Evolutionary conservation across 2,329 filamentous ascomycete genomes (phyloP).

Genomic region (Parastagonospora nodorum): DNA sequence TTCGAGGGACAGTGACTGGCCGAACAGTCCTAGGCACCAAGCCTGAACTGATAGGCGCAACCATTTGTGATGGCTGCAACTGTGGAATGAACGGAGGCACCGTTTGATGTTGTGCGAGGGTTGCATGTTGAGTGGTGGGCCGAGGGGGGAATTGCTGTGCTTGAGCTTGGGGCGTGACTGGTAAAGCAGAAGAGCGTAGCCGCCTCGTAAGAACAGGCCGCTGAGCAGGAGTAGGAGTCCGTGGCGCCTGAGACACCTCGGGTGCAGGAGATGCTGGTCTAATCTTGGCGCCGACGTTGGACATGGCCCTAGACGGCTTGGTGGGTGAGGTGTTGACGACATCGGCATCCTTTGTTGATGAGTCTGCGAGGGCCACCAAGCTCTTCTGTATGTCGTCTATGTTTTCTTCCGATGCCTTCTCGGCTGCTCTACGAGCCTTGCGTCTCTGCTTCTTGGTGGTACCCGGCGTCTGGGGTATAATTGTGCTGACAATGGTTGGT

Average conservation of each 20-base stretch:
- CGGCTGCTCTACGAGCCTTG: slow-evolving; percentile 31
- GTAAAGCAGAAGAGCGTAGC: not conserved
- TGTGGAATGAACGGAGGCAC: slow-evolving; percentile 1
- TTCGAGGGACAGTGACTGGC: slow-evolving; percentile 21
- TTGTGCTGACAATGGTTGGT: no score
- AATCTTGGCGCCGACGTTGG: slow-evolving; percentile 38
- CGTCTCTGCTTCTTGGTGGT: slow-evolving; percentile 34
- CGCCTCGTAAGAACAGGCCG: slow-evolving; percentile 8
- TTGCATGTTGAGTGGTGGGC: slow-evolving; percentile 7
- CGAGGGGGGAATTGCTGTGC: slow-evolving; percentile 7
- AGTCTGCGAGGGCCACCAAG: not conserved
- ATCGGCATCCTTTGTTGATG: not conserved
- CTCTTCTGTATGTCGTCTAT: not conserved
- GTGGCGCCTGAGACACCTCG: slow-evolving; percentile 15
- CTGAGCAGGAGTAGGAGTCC: slow-evolving; percentile 3
- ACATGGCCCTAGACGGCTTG: slow-evolving; percentile 16
- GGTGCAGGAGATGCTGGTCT: slow-evolving; percentile 21
- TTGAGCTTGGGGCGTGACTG: slow-evolving; percentile 9
- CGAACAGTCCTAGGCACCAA: slow-evolving; percentile 37
- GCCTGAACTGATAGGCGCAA: slow-evolving; percentile 10
- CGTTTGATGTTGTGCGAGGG: slow-evolving; percentile 11
- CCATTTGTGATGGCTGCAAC: slow-evolving; percentile 6
- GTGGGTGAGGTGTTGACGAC: slow-evolving; percentile 1
- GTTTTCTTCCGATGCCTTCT: slow-evolving; percentile 22
- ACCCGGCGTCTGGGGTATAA: not conserved